phyloP scores from a whole-genome alignment of 371 early-diverging fungal species.

The Apophysomyces sp. region DNA sequence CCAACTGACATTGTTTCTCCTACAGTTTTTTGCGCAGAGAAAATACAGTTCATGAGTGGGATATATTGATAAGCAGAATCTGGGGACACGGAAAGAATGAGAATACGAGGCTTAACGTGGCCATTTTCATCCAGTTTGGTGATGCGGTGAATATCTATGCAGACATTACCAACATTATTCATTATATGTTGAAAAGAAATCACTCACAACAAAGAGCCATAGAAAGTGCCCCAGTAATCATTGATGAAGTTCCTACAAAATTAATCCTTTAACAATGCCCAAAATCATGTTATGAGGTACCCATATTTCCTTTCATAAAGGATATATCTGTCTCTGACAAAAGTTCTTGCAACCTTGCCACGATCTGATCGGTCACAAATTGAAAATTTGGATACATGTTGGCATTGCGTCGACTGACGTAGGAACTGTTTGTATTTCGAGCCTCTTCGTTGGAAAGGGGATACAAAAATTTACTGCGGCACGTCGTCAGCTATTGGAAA shows the following conservation, averaged over 20 bases:
- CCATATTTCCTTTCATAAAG: slow-evolving; percentile 42
- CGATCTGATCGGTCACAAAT: slow-evolving; percentile 58
- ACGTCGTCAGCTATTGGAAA: not conserved
- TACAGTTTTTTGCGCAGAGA: slow-evolving; percentile 91
- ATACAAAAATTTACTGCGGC: slow-evolving; percentile 55
- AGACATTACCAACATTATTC: not conserved
- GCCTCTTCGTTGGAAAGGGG: slow-evolving; percentile 43
- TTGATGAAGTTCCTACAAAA: slow-evolving; percentile 30
- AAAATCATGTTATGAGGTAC: slow-evolving; percentile 25
- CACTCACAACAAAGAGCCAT: slow-evolving; percentile 62
- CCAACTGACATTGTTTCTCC: slow-evolving; percentile 6
- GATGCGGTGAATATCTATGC: slow-evolving; percentile 66
- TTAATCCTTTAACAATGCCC: not conserved
- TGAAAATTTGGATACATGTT: slow-evolving; percentile 66
- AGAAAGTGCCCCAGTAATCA: slow-evolving; percentile 59
- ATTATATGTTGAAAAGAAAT: not conserved
- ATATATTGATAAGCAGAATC: slow-evolving; percentile 91
- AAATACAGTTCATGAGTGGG: slow-evolving; percentile 94
- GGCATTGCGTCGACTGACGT: slow-evolving; percentile 41
- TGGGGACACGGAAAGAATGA: slow-evolving; percentile 83
- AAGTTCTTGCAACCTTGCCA: slow-evolving; percentile 43
- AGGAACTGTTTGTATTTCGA: slow-evolving; percentile 4
- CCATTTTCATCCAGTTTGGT: slow-evolving; percentile 56
- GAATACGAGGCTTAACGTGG: slow-evolving; percentile 77
- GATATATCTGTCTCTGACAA: slow-evolving; percentile 40